Conservation (phyloP, 2,329 filamentous ascomycete genomes). For the Fusarium poae region DNA sequence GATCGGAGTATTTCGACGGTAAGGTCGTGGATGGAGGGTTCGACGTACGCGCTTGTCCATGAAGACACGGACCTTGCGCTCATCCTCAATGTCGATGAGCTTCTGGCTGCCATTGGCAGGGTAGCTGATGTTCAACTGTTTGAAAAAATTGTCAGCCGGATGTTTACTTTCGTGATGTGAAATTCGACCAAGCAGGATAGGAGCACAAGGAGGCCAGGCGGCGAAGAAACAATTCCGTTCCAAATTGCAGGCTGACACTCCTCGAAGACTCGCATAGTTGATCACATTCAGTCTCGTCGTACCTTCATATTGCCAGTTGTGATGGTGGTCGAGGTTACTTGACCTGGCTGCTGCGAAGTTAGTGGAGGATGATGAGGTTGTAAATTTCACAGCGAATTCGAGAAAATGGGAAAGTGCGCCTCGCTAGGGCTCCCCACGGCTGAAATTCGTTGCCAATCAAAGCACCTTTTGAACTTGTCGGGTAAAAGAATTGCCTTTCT, state of each 20-base stretch:
- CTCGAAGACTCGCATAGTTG: constrained; percentile 11
- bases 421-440: constrained; percentile 56
- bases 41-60: constrained; percentile 92
- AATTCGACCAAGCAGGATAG: constrained; percentile 9
- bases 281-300: constrained; percentile 41
- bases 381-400: constrained; percentile 55
- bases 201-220: background rate
- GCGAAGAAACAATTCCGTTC: constrained; percentile 1
- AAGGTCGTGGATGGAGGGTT: constrained; percentile 18
- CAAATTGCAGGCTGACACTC: background rate
- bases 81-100: constrained; percentile 98
- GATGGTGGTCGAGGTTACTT: constrained; percentile 60
- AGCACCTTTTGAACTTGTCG: constrained; percentile 20
- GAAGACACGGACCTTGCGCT: constrained; percentile 98
- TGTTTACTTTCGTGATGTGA: constrained; percentile 22
- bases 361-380: constrained; percentile 51
- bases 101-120: constrained; percentile 99
- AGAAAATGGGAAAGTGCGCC: constrained; percentile 56
- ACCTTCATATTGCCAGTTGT: constrained; percentile 65
- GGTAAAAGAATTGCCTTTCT: constrained; percentile 40
- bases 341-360: constrained; percentile 59
- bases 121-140: constrained; percentile 78
- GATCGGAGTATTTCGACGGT: constrained; percentile 29
- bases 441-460: constrained; percentile 52
- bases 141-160: constrained; percentile 51